phyloP scores from a whole-genome alignment of 1,284 basidiomycete genomes.

The Heterobasidion occidentale region DNA sequence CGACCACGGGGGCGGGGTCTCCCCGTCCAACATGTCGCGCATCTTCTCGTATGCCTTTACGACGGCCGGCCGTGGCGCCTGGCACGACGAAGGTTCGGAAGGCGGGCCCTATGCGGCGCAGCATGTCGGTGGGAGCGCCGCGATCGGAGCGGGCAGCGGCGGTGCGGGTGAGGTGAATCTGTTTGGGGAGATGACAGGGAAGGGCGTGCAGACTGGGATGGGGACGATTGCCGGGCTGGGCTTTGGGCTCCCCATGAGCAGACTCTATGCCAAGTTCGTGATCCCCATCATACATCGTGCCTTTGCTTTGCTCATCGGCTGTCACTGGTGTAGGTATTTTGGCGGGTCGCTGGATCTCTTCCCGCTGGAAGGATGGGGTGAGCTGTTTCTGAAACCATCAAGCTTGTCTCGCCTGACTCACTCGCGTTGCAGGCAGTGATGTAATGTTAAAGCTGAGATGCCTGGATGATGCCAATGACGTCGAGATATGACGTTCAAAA shows the following conservation, averaged over 20 bases:
- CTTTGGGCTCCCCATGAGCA: slow-evolving; percentile 82
- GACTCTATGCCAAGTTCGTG: slow-evolving; percentile 62
- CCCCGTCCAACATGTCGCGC: slow-evolving; percentile 62
- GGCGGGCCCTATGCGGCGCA: slow-evolving; percentile 2
- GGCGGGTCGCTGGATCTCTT: slow-evolving; percentile 72
- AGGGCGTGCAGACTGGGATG: slow-evolving; percentile 65
- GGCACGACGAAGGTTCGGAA: slow-evolving; percentile 19
- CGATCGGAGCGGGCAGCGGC: background rate
- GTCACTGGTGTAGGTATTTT: slow-evolving; percentile 47
- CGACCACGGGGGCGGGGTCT: slow-evolving; percentile 82
- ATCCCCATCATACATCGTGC: background rate
- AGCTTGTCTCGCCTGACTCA: background rate
- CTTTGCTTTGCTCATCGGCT: background rate
- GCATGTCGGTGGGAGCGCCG: slow-evolving; percentile 3
- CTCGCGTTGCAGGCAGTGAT: slow-evolving; percentile 48
- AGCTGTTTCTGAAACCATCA: slow-evolving; percentile 14
- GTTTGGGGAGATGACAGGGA: slow-evolving; percentile 69
- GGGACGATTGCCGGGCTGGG: slow-evolving; percentile 81
- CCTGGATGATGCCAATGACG: slow-evolving; percentile 32
- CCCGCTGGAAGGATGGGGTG: slow-evolving; percentile 77
- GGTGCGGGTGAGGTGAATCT: slow-evolving; percentile 27
- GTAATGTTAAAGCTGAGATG: slow-evolving; percentile 70
- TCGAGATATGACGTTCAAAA: background rate
- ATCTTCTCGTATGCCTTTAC: slow-evolving; percentile 92
- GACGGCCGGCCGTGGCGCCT: slow-evolving; percentile 48